phyloP scores from a whole-genome alignment of 768 basidiomycete species.

The Mycena latifolia region DNA sequence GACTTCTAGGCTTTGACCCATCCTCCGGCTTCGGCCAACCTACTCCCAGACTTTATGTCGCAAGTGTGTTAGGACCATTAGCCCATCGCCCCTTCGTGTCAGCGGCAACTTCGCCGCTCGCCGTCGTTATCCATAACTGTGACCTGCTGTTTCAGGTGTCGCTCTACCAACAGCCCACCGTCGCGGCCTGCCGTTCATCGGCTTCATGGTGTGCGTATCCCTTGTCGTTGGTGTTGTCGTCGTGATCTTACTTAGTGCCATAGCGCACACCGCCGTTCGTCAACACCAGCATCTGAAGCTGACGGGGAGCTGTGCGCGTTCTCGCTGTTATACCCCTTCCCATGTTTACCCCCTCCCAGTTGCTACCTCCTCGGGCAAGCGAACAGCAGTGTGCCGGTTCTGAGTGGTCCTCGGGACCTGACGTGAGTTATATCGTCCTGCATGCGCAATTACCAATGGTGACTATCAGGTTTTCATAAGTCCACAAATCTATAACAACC shows the following conservation, averaged over 20 bases:
- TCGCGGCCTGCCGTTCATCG: not conserved
- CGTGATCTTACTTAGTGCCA: not conserved
- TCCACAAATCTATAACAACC: too few relatives aligned
- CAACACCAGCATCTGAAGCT: slow-evolving; percentile 1
- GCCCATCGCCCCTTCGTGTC: not conserved
- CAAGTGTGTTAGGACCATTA: not conserved
- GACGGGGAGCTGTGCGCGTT: not conserved
- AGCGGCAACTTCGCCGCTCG: not conserved
- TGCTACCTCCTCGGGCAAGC: not conserved
- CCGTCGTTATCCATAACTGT: not conserved
- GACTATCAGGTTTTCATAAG: too few relatives aligned
- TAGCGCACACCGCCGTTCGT: not conserved
- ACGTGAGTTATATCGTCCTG: not conserved
- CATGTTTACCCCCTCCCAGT: not conserved
- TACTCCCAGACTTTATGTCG: too few relatives aligned
- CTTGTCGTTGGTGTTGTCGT: not conserved
- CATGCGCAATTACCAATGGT: too few relatives aligned
- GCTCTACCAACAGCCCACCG: not conserved
- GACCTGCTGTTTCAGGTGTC: not conserved
- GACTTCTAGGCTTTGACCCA: not conserved
- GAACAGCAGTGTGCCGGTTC: not conserved
- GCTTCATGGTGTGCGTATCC: not conserved
- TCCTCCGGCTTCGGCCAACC: not conserved
- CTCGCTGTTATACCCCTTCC: not conserved
- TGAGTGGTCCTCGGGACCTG: not conserved